Conservation (phyloP, 257 asterid species). For the Forsythia suspensa region DNA sequence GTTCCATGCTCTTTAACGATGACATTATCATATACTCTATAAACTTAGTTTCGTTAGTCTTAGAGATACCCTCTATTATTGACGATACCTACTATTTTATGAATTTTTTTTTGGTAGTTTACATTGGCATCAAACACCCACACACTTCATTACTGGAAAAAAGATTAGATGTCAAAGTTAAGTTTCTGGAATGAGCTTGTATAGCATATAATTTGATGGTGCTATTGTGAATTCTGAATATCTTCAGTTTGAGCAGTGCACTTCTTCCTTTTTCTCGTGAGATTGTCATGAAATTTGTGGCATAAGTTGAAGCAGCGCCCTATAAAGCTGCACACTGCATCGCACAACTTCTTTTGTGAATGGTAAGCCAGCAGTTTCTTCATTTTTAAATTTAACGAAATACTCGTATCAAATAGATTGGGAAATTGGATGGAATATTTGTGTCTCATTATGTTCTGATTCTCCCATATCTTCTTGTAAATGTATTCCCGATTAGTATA, state of each 20-base stretch:
- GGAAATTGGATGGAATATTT: not conserved
- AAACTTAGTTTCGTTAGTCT: not conserved
- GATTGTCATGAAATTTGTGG: not conserved
- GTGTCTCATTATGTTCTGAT: not conserved
- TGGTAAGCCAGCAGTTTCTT: not conserved
- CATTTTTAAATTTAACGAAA: not conserved
- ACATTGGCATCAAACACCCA: not conserved
- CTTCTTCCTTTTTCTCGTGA: not conserved
- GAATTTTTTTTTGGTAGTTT: not conserved
- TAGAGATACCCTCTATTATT: not conserved
- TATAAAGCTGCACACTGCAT: not conserved
- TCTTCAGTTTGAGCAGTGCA: not conserved
- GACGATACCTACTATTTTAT: not conserved
- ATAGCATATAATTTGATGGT: not conserved
- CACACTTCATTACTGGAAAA: not conserved
- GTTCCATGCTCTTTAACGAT: not conserved
- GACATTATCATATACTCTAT: not conserved
- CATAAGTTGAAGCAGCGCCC: not conserved
- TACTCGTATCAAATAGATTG: not conserved
- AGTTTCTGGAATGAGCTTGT: not conserved
- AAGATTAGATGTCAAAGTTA: not conserved
- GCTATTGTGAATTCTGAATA: not conserved
- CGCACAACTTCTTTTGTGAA: not conserved
- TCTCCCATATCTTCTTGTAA: not conserved
- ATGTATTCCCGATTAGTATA: too few relatives aligned